These are phyloP conservation scores for Sclerotiophoma versabilis DNA, from an alignment of 2,329 filamentous ascomycete species.

Conservation along the genomic window DNA sequence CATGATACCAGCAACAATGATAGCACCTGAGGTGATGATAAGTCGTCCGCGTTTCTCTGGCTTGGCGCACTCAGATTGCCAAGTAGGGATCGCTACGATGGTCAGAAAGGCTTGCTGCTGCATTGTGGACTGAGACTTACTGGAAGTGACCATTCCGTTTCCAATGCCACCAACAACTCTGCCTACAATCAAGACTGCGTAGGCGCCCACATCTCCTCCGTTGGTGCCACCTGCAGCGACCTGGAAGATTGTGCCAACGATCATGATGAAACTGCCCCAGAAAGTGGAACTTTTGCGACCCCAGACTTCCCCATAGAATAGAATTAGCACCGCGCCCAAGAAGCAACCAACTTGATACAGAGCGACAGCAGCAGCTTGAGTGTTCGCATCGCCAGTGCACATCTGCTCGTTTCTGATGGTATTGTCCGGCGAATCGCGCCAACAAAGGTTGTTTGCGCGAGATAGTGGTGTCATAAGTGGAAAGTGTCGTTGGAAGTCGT, in stretches of 20 bases:
- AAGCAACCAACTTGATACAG: constrained; percentile 51
- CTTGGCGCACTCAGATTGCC: constrained; percentile 57
- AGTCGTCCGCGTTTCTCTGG: constrained; percentile 54
- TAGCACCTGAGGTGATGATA: constrained; percentile 56
- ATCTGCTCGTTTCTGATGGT: constrained; percentile 17
- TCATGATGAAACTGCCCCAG: constrained; percentile 53
- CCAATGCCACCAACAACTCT: constrained; percentile 59
- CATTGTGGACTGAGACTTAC: constrained; percentile 30
- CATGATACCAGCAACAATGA: constrained; percentile 54
- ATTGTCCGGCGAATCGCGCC: constrained; percentile 21
- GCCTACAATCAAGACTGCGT: constrained; percentile 54
- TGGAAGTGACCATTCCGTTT: constrained; percentile 47
- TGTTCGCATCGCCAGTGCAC: constrained; percentile 26
- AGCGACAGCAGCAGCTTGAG: constrained; percentile 23
- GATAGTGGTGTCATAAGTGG: constrained; percentile 29
- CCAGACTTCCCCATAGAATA: constrained; percentile 62
- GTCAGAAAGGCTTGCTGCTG: constrained; percentile 13
- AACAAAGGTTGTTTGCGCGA: constrained; percentile 22
- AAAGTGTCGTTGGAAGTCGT: constrained; percentile 58
- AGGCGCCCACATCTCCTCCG: constrained; percentile 3
- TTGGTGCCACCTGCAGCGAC: constrained; percentile 55
- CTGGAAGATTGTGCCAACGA: constrained; percentile 67
- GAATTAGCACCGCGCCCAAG: constrained; percentile 43
- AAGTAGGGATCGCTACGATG: constrained; percentile 51
- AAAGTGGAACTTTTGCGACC: constrained; percentile 52